Evolutionary conservation across 2,329 filamentous ascomycete genomes (phyloP), one percentile per base, ranked within the genome.

Genomic region (Fusarium sambucinum): DNA sequence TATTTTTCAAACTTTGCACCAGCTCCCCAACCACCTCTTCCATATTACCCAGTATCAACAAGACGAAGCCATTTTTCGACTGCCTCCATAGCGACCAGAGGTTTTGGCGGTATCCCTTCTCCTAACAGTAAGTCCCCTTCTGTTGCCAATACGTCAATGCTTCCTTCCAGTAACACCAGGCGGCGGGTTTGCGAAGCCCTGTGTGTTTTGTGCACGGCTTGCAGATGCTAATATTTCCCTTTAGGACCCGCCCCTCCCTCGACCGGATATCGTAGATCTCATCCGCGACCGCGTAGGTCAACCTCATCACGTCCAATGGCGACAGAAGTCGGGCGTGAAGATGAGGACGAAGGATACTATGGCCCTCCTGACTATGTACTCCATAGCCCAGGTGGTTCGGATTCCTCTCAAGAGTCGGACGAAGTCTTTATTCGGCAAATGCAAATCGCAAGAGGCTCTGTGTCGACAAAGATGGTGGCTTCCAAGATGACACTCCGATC

Each of bases 401-500:
- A 65, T 40, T 59, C 54, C 16, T 67, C 53, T 9, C 45, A 60
- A 40, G 66, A 71, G 16, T 37, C 44, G n/a, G 75, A 78, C 3
- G 81, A 82, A 14, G 72, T 73, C 19, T 73, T 77, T 11, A 53
- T 82, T 19, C 78, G 82, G 17, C 77, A 79, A 13, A 76, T 82
- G 16, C 85, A 87, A 69, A 55, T 85, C 8, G 69, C 84, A 33
- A 82, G 85, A 41, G 84, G 84, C 17, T 76, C 80, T 10, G 61
- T 81, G 23, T 72, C 77, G 1, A 81, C 76, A 38, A 84, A 83
- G 70, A 77, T 81, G 65, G 80, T 86, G 9, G 84, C 84, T 5
- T 86, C 84, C 1, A 82, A 78, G 63, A 75, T 73, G 17, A 84
- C 84, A 5, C 73, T 87, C 14, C 75, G 77, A 14, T 81, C 83